These are phyloP conservation scores for Corymbia calophylla DNA, from an alignment of 441 rosid genomes.

Conservation along the genomic window DNA sequence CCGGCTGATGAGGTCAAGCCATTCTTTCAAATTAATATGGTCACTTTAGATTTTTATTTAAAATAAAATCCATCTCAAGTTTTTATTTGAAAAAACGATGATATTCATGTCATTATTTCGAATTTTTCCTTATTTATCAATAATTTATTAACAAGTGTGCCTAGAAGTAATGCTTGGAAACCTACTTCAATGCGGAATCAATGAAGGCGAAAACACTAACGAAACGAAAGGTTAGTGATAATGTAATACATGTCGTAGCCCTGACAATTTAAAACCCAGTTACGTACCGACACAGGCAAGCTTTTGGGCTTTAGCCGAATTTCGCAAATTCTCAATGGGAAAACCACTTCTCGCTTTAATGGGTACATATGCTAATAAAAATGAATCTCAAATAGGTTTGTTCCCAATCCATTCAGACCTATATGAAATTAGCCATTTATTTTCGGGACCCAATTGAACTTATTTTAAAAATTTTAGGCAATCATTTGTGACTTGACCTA, in stretches of 20 bases:
- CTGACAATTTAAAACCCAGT: background rate
- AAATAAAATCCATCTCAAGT: too few relatives aligned
- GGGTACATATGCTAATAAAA: background rate
- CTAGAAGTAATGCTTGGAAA: background rate
- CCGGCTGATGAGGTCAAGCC: too few relatives aligned
- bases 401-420: background rate
- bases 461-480: background rate
- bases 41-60: too few relatives aligned
- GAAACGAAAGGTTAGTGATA: background rate
- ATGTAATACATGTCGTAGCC: background rate
- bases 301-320: background rate
- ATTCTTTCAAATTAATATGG: too few relatives aligned
- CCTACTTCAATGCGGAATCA: background rate
- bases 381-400: background rate
- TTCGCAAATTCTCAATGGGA: background rate
- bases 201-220: background rate
- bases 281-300: background rate
- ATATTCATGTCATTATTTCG: too few relatives aligned
- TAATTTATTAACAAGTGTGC: background rate
- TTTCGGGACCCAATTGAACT: background rate
- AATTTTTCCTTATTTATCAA: too few relatives aligned
- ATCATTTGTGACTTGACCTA: fast-evolving
- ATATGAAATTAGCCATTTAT: background rate
- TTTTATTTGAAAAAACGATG: too few relatives aligned
- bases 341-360: background rate